These are phyloP conservation scores for Coriaria nepalensis DNA, from an alignment of 306 rosid species.

Conservation along the genomic window DNA sequence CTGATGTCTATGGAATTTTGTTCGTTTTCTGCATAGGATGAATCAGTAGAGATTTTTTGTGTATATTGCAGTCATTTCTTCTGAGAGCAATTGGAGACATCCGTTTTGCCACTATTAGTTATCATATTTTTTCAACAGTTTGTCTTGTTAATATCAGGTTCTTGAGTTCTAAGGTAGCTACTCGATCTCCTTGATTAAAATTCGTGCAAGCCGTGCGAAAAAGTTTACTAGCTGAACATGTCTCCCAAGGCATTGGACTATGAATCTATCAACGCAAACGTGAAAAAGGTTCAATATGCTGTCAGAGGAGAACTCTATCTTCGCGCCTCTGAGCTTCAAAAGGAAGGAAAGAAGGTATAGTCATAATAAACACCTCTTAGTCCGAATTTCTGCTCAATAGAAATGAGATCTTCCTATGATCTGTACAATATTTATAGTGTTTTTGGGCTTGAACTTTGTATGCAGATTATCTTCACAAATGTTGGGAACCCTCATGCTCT, in stretches of 20 bases:
- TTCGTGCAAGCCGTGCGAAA: constrained; percentile 19
- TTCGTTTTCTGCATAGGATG: no score
- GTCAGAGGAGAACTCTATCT: constrained; percentile 94
- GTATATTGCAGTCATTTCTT: neutral
- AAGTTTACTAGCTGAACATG: constrained; percentile 43
- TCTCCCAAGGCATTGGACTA: constrained; percentile 69
- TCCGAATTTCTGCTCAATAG: no score
- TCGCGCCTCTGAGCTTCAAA: constrained; percentile 93
- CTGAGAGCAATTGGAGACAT: neutral
- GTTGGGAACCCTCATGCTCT: constrained; percentile 99
- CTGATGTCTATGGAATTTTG: no score
- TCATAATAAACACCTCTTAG: no score
- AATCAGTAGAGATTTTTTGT: no score
- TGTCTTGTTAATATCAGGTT: constrained; percentile 19
- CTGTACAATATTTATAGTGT: no score
- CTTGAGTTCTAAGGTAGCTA: constrained; percentile 17
- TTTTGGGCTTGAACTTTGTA: constrained; percentile 7
- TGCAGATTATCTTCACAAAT: constrained; percentile 92
- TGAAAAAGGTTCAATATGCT: constrained; percentile 90
- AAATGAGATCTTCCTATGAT: no score
- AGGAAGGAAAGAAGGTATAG: constrained; percentile 84
- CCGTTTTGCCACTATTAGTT: neutral
- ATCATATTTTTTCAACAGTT: neutral
- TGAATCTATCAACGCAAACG: constrained; percentile 68
- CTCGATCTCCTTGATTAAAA: constrained; percentile 5